Conservation (phyloP, 2,329 filamentous ascomycete genomes). For the Pyricularia sp. region DNA sequence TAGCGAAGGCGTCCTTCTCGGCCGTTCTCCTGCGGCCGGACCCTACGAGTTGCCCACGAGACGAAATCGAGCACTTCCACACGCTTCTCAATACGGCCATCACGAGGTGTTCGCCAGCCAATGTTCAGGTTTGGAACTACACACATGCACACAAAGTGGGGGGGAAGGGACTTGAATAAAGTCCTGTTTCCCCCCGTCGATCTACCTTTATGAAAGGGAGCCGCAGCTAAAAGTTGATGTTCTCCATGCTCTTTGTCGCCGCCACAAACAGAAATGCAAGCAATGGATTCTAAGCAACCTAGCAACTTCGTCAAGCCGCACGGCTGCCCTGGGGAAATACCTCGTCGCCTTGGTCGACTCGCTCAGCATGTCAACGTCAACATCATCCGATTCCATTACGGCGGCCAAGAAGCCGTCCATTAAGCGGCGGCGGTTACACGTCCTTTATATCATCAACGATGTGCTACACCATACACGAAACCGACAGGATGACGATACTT, state of each 20-base stretch:
- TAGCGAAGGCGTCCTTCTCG: slow-evolving; percentile 67
- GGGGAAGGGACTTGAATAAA: background rate
- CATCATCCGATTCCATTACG: slow-evolving; percentile 5
- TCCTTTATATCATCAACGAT: slow-evolving; percentile 71
- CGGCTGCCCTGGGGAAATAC: slow-evolving; percentile 61
- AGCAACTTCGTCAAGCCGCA: slow-evolving; percentile 51
- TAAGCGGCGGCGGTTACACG: slow-evolving; percentile 57
- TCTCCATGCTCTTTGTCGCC: slow-evolving; percentile 12
- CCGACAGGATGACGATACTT: slow-evolving; percentile 30
- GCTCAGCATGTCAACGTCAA: slow-evolving; percentile 22
- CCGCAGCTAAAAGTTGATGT: slow-evolving; percentile 23
- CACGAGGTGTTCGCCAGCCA: slow-evolving; percentile 60
- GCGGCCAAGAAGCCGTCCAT: slow-evolving; percentile 34
- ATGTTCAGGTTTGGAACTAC: slow-evolving; percentile 72
- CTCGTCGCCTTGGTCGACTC: slow-evolving; percentile 55
- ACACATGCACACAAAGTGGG: slow-evolving; percentile 15
- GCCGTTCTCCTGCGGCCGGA: slow-evolving; percentile 63
- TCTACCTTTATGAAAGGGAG: slow-evolving; percentile 4
- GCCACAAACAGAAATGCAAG: slow-evolving; percentile 65
- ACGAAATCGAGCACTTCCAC: slow-evolving; percentile 59
- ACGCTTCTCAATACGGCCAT: slow-evolving; percentile 49
- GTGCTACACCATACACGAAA: slow-evolving; percentile 56
- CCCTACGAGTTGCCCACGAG: slow-evolving; percentile 53
- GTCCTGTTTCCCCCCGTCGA: slow-evolving; percentile 10
- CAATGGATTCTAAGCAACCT: slow-evolving; percentile 68